Conservation (phyloP, 2,329 filamentous ascomycete genomes). For the Fusarium sp. region DNA sequence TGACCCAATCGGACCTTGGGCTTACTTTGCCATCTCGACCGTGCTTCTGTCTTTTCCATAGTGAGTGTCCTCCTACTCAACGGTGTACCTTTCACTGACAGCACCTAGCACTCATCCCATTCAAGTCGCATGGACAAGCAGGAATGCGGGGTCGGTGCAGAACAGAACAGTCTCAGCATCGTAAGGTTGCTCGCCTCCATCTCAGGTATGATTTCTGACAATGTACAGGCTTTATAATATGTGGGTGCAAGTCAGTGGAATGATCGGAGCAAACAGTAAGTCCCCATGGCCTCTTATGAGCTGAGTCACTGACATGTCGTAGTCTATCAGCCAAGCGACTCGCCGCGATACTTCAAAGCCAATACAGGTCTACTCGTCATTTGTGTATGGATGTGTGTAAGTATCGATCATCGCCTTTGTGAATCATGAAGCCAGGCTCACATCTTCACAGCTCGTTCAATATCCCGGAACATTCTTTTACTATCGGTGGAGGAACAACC, state of each 20-base stretch:
- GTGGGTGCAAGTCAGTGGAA: slow-evolving; percentile 50
- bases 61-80: background rate
- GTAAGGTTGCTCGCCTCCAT: background rate
- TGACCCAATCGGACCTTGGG: background rate
- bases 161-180: slow-evolving; percentile 61
- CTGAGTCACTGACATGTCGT: background rate
- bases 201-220: background rate
- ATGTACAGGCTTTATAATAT: slow-evolving; percentile 57
- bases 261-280: slow-evolving; percentile 47
- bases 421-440: background rate
- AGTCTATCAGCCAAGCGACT: slow-evolving; percentile 47
- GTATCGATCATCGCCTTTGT: rapidly evolving
- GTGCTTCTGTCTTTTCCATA: background rate
- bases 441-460: slow-evolving; percentile 42
- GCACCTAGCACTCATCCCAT: background rate
- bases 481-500: slow-evolving; percentile 49
- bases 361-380: slow-evolving; percentile 39
- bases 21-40: background rate
- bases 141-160: slow-evolving; percentile 38
- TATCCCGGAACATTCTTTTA: slow-evolving; percentile 50
- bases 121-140: background rate
- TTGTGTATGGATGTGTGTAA: slow-evolving; percentile 4
- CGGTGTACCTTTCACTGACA: background rate
- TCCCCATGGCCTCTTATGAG: no score
- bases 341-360: slow-evolving; percentile 48